Evolutionary conservation across 306 rosid species (phyloP), one percentile per base, ranked within the genome.

Genomic region (Vigna reflexopilosa): DNA sequence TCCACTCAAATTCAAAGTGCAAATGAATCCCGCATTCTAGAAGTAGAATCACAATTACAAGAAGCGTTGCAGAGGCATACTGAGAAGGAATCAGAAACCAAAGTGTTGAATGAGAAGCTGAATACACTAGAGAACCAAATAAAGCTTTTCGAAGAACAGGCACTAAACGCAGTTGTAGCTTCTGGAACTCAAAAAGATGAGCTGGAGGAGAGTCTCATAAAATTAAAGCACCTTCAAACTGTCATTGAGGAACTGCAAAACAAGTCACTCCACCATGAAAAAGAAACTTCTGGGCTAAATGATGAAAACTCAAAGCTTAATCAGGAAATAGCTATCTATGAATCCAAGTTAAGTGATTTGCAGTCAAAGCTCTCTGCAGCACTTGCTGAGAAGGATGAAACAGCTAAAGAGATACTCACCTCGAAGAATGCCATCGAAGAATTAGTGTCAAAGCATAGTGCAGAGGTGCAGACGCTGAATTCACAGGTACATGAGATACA

Each of bases 31-130:
- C 91, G 76, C 50, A 24, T 85, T 51, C 71, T 58, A 47, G 92
- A 92, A 80, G 73, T 79, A 45, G 93, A 91, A 77, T 82, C 89
- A 12, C 86, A 90, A 71, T 72, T 95, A 40, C 86, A 88, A 80
- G 96, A 88, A 71, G 88, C 91, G 75, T 77, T 83, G 74, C 79
- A 78, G 80, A 88, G 80, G 80, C 89, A 82, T 42, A 70, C 80
- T 38, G 83, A 83, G 85, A 94, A 80, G 85, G 95, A 94, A 70
- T 84, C 82, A 48, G 98, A 95, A 90, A 90, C 93, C 79, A 86
- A 83, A 54, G 93, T 86, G 36, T 80, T 95, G 90, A 84, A 67
- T 44, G 91, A 85, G 90, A 91, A 88, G 80, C 86, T 95, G 72
- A 75, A 20, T 67, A 40, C 76, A 0, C 82, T 82, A 20, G 93